Conservation (phyloP, 2,329 filamentous ascomycete species). For the Pezicula rhizophila region DNA sequence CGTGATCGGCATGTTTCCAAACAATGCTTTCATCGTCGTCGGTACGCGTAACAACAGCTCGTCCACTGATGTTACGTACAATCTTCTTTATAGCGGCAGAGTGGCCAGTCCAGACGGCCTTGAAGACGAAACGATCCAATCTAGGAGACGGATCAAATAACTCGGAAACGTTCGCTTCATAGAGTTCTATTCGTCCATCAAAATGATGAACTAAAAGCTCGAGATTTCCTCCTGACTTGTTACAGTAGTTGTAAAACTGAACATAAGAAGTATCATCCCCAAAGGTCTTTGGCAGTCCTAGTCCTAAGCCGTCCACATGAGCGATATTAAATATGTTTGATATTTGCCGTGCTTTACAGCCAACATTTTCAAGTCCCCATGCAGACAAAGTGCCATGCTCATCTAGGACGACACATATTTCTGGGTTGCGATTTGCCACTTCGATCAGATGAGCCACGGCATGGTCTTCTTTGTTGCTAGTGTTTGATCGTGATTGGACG, state of each 20-base stretch:
- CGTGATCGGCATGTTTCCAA: slow-evolving; percentile 63
- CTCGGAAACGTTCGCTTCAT: slow-evolving; percentile 70
- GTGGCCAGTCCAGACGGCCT: slow-evolving; percentile 77
- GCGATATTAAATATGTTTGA: slow-evolving; percentile 80
- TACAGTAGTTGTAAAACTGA: slow-evolving; percentile 69
- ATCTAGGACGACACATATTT: slow-evolving; percentile 82
- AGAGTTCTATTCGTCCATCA: slow-evolving; percentile 77
- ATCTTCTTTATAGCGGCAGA: slow-evolving; percentile 76
- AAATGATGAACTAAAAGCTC: slow-evolving; percentile 78
- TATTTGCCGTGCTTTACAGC: slow-evolving; percentile 58
- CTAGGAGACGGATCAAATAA: slow-evolving; percentile 69
- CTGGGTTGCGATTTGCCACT: slow-evolving; percentile 76
- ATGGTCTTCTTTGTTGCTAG: slow-evolving; percentile 53
- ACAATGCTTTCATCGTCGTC: slow-evolving; percentile 72
- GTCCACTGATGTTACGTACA: slow-evolving; percentile 75
- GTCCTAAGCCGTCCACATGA: slow-evolving; percentile 58
- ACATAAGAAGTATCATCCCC: slow-evolving; percentile 41
- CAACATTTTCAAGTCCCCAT: slow-evolving; percentile 86
- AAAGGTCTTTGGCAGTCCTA: slow-evolving; percentile 30
- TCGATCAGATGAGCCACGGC: slow-evolving; percentile 80
- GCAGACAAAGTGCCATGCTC: slow-evolving; percentile 81
- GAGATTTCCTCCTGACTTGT: slow-evolving; percentile 56
- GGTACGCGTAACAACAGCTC: slow-evolving; percentile 75
- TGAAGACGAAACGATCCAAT: slow-evolving; percentile 52
- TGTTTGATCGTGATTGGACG: slow-evolving; percentile 49